These are phyloP conservation scores for Coleophoma eucalyptorum DNA, from an alignment of 2,329 filamentous ascomycete species.

Conservation along the genomic window DNA sequence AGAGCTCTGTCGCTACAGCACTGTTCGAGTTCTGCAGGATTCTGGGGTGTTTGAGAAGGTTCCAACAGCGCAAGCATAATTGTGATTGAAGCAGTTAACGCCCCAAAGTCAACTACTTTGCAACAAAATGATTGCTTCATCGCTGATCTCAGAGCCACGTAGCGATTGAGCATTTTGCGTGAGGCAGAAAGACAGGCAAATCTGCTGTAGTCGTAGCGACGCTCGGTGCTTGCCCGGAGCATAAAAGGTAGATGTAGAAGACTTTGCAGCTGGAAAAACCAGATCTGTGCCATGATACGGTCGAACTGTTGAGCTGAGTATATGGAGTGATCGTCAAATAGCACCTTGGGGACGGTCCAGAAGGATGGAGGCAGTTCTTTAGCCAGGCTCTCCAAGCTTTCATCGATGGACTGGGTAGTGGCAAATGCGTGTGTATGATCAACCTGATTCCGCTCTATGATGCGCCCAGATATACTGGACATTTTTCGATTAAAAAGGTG, in stretches of 20 bases:
- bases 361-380: constrained; percentile 3
- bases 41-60: neutral
- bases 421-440: constrained; percentile 4
- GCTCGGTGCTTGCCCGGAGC: constrained; percentile 7
- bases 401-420: constrained; percentile 5
- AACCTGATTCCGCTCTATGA: constrained; percentile 6
- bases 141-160: neutral
- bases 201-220: constrained; percentile 8
- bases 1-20: neutral
- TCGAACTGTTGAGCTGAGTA: neutral
- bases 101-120: constrained; percentile 7
- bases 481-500: neutral
- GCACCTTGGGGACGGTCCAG: constrained; percentile 3
- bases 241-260: constrained; percentile 8
- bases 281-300: constrained; percentile 5
- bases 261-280: constrained; percentile 5
- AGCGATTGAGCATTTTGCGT: constrained; percentile 5
- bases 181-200: constrained; percentile 5
- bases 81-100: constrained; percentile 6
- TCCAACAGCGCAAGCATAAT: constrained; percentile 5
- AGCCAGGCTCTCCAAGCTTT: constrained; percentile 6
- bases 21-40: neutral
- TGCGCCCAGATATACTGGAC: neutral
- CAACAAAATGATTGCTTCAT: constrained; percentile 3
- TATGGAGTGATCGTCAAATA: neutral